Evolutionary conservation across 2,329 filamentous ascomycete species (phyloP).

Genomic region (Pezicula radicicola): DNA sequence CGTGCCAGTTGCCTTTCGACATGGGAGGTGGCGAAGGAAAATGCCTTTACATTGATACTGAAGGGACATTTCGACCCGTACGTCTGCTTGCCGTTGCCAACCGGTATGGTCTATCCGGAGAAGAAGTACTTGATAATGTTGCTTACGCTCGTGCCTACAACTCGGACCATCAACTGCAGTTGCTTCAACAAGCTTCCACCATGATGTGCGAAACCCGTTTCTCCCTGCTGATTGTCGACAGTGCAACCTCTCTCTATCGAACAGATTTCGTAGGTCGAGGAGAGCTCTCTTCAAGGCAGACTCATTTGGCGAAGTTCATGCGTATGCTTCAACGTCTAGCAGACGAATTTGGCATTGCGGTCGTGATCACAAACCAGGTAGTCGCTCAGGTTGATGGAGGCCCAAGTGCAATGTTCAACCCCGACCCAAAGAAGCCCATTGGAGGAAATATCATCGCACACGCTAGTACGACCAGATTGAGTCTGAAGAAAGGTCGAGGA

Average conservation of each 20-base stretch:
- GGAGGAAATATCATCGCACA: constrained; percentile 99
- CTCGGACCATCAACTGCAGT: constrained; percentile 93
- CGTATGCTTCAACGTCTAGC: constrained; percentile 75
- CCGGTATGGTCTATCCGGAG: constrained; percentile 88
- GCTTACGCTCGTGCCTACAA: constrained; percentile 98
- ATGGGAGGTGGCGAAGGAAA: constrained; percentile 99
- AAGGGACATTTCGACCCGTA: constrained; percentile 94
- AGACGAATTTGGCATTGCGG: constrained; percentile 89
- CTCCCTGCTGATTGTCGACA: constrained; percentile 92
- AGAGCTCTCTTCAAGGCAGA: constrained; percentile 91
- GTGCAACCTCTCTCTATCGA: constrained; percentile 89
- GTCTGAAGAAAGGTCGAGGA: constrained; percentile 89
- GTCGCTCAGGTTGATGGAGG: constrained; percentile 97
- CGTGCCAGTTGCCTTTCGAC: constrained; percentile 95
- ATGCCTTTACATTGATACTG: constrained; percentile 97
- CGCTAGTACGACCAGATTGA: constrained; percentile 90
- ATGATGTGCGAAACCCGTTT: constrained; percentile 99
- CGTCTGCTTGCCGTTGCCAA: constrained; percentile 89
- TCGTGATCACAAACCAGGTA: constrained; percentile 98
- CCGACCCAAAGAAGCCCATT: constrained; percentile 98
- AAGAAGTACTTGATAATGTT: constrained; percentile 97
- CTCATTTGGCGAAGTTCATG: constrained; percentile 86
- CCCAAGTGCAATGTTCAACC: constrained; percentile 97
- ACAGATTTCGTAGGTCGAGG: constrained; percentile 97
- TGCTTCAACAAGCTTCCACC: constrained; percentile 89